These are phyloP conservation scores for Pugionium dolabratum DNA, from an alignment of 345 rosid species.

Conservation along the genomic window DNA sequence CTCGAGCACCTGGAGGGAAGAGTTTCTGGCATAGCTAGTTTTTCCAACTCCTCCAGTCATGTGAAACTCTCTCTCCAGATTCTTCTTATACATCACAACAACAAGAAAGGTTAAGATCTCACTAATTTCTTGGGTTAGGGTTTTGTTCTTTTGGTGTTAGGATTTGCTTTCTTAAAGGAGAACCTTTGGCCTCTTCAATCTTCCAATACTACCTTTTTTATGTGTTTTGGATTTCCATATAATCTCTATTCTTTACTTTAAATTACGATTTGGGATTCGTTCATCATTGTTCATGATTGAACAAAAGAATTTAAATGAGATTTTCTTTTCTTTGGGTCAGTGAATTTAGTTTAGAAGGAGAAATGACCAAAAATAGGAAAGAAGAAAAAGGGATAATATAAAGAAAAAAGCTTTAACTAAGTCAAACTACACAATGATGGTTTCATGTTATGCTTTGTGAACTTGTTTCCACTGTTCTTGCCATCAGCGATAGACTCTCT, in stretches of 20 bases:
- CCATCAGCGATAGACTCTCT: conserved; percentile 25
- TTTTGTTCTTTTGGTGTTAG: conserved; percentile 17
- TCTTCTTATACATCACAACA: conserved; percentile 36
- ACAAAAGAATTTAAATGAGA: not conserved
- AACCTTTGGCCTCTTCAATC: conserved; percentile 27
- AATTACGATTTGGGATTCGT: not conserved
- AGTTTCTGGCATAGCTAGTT: conserved; percentile 74
- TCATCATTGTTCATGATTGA: conserved; percentile 29
- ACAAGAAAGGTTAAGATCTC: conserved; percentile 3
- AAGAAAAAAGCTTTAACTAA: not conserved
- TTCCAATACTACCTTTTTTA: conserved; percentile 17
- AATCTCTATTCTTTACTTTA: conserved; percentile 2
- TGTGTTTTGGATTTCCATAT: not conserved
- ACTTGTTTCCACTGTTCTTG: conserved; percentile 34
- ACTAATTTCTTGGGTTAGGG: conserved; percentile 32
- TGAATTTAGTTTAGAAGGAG: conserved; percentile 15
- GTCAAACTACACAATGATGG: conserved; percentile 35
- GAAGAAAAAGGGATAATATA: not conserved
- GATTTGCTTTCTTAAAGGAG: conserved; percentile 22
- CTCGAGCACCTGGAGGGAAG: conserved; percentile 57
- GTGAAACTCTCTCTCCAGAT: conserved; percentile 56
- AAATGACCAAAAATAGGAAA: conserved; percentile 26
- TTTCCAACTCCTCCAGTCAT: conserved; percentile 66
- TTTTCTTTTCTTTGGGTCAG: not conserved
- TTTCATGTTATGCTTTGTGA: conserved; percentile 40